Base-by-base conservation (phyloP, 2,329 filamentous ascomycete genomes). In the Penicillium nordicum region DNA sequence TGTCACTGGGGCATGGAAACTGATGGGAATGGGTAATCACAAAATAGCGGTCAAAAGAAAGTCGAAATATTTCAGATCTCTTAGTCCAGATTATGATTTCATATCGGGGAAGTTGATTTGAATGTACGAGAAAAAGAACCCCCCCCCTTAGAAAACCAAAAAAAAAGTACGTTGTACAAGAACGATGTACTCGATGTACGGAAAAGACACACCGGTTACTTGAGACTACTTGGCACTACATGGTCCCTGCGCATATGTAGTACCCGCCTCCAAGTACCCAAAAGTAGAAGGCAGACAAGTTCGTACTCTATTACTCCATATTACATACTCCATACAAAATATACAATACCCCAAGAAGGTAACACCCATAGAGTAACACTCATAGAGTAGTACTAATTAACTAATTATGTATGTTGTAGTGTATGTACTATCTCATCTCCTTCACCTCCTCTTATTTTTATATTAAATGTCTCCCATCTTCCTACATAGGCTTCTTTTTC, bases 1-100 rank as follows among this genome's bases (percentile, higher is more conserved):
- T 7, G 37, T 42, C 48, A 50, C 41, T 43, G 16, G 29, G 18
- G 21, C 48, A 50, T 36, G n/a, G 4, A 25, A 38, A 21, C 23
- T 23, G 34, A 34, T 38, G 23, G 21, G 10, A 27, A 37, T 27
- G 10, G 11, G 11, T 21, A 2, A 30, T 46, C 12, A 46, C 36
- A 36, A 51, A 51, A 29, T 43, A 14, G 49, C 49, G 49, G 49
- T 51, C 49, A 51, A 51, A 51, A 45, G 49, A 36, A 45, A 36
- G 29, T 16, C 23, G 23, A 21, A n/a, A 11, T 27, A 38, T 16
- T 42, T 6, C 12, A 42, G 40, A 42, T 42, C 40, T 27, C 5
- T 29, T 43, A 46, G 29, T 34, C 21, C 16, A 21, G 29, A 44
- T 45, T 18, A 36, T 44, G 40, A 51, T 45, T 51, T 44, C 49